phyloP scores from a whole-genome alignment of 495 filamentous ascomycete species.

The Elasticomyces elasticus region DNA sequence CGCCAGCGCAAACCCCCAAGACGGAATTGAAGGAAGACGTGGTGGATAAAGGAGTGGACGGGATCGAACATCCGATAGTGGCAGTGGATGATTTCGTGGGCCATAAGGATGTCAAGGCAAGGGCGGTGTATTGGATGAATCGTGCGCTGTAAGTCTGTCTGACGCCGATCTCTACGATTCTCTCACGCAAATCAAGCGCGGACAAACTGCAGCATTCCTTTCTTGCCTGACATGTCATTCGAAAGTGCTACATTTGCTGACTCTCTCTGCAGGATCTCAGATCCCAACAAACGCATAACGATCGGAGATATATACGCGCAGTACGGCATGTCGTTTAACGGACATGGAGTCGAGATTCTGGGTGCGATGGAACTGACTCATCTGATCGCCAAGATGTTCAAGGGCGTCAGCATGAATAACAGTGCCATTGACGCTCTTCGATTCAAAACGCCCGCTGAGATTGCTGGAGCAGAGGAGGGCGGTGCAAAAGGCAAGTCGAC shows the following conservation, averaged over 20 bases:
- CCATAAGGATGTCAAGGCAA: neutral
- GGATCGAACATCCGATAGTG: neutral
- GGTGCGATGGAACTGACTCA: neutral
- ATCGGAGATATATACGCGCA: neutral
- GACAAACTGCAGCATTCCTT: too few species aligned
- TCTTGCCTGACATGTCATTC: too few species aligned
- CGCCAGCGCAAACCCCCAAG: too few species aligned
- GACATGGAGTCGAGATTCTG: neutral
- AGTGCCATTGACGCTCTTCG: neutral
- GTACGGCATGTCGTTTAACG: neutral
- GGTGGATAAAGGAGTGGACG: too few species aligned
- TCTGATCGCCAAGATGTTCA: neutral
- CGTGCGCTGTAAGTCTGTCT: too few species aligned
- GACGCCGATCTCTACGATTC: too few species aligned
- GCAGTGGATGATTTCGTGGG: neutral
- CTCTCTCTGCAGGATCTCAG: too few species aligned
- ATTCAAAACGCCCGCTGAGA: neutral
- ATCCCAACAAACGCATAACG: neutral
- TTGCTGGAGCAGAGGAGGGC: neutral
- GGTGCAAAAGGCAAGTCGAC: too few species aligned
- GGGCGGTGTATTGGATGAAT: slow-evolving; percentile 1
- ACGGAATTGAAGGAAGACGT: too few species aligned
- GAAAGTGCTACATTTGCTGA: too few species aligned
- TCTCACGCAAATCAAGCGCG: too few species aligned
- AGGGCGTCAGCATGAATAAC: neutral